Evolutionary conservation across 164 flowering plant genomes (phyloP).

Genomic region (Kingdonia uniflora): DNA sequence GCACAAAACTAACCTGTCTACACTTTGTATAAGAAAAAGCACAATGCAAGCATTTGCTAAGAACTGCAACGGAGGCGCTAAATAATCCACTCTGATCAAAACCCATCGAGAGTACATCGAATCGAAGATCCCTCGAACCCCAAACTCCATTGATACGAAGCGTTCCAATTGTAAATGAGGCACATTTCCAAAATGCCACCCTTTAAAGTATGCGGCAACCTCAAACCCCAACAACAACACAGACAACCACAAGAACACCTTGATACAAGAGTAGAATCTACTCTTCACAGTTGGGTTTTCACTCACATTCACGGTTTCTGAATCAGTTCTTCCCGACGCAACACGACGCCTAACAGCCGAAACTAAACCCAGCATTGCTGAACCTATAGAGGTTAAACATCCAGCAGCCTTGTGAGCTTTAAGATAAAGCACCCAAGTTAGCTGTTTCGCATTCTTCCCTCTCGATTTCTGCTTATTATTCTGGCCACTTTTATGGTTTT

Average conservation of each 20-base stretch:
- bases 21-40: slow-evolving; percentile 72
- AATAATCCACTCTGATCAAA: slow-evolving; percentile 58
- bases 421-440: slow-evolving; percentile 95
- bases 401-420: slow-evolving; percentile 94
- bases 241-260: slow-evolving; percentile 57
- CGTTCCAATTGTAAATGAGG: slow-evolving; percentile 34
- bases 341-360: slow-evolving; percentile 71
- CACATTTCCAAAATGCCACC: slow-evolving; percentile 69
- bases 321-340: slow-evolving; percentile 61
- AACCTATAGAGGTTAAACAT: slow-evolving; percentile 66
- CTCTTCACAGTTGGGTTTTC: slow-evolving; percentile 29
- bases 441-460: slow-evolving; percentile 85
- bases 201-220: slow-evolving; percentile 61
- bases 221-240: slow-evolving; percentile 59
- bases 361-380: slow-evolving; percentile 38
- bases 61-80: slow-evolving; percentile 88
- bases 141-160: slow-evolving; percentile 25
- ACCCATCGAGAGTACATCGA: slow-evolving; percentile 70
- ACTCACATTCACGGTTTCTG: slow-evolving; percentile 21
- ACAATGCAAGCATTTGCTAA: slow-evolving; percentile 64
- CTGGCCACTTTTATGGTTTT: no score
- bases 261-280: slow-evolving; percentile 53
- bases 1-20: slow-evolving; percentile 68
- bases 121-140: slow-evolving; percentile 41
- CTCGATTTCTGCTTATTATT: slow-evolving; percentile 18